A percentile compares a stretch with the other conserved stretches of the same genome.
phyloP scores from a whole-genome alignment of 805 yeast species.

The Schwanniomyces pseudopolymorphus region DNA sequence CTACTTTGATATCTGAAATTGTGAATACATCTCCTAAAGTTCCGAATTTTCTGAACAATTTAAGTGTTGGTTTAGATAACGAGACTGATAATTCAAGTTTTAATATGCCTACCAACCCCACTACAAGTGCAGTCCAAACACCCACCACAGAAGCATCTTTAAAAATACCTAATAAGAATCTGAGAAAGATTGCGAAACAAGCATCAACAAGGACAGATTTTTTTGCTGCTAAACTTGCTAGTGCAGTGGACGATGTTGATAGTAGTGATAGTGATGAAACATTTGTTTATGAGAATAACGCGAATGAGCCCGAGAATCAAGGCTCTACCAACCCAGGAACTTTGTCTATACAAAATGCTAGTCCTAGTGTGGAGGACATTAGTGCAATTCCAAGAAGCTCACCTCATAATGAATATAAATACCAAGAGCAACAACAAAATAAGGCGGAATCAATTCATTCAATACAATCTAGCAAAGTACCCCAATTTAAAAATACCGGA shows the following conservation, averaged over 20 bases:
- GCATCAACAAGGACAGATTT: slow-evolving; percentile 82
- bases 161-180: slow-evolving; percentile 15
- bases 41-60: slow-evolving; percentile 15
- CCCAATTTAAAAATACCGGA: neutral
- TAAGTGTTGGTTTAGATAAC: slow-evolving; percentile 4
- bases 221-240: slow-evolving; percentile 92
- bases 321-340: slow-evolving; percentile 7
- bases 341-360: slow-evolving; percentile 7
- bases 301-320: slow-evolving; percentile 21
- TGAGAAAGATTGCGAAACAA: slow-evolving; percentile 39
- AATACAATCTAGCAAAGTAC: slow-evolving; percentile 13
- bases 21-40: slow-evolving; percentile 35
- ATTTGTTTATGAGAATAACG: slow-evolving; percentile 79
- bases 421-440: neutral
- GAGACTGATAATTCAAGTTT: slow-evolving; percentile 6
- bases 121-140: slow-evolving; percentile 1
- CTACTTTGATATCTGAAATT: slow-evolving; percentile 35
- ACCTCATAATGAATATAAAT: slow-evolving; percentile 3
- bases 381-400: neutral
- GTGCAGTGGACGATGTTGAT: slow-evolving; percentile 88
- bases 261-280: slow-evolving; percentile 91
- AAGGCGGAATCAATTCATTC: slow-evolving; percentile 22
- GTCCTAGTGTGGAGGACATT: slow-evolving; percentile 7
- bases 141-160: neutral
- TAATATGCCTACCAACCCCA: neutral